Conservation (phyloP, 2,329 filamentous ascomycete species). For the Xylariaceae sp. region DNA sequence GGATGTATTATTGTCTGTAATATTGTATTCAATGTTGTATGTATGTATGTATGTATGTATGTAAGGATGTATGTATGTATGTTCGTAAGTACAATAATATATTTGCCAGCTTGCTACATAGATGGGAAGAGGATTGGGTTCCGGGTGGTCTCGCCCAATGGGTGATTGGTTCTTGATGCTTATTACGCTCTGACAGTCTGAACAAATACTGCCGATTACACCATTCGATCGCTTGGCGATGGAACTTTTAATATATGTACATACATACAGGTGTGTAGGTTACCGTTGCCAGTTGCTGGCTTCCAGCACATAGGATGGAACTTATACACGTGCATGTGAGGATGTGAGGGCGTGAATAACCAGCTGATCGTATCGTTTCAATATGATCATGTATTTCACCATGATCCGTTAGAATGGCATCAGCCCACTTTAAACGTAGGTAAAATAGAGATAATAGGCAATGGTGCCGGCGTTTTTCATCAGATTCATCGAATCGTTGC, state of each 20-base stretch:
- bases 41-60: background rate
- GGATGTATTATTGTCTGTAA: background rate
- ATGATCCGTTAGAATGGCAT: conserved; percentile 18
- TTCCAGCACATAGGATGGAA: no score
- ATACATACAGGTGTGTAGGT: no score
- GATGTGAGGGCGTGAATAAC: background rate
- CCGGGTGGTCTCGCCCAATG: conserved; percentile 24
- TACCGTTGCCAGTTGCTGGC: conserved; percentile 9
- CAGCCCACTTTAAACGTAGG: background rate
- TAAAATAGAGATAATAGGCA: no score
- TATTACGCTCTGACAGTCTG: background rate
- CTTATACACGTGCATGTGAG: no score
- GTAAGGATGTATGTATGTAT: background rate
- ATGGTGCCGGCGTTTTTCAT: no score
- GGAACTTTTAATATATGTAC: no score
- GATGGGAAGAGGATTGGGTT: conserved; percentile 11
- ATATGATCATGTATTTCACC: conserved; percentile 7
- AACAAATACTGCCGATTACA: conserved; percentile 12
- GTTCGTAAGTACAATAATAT: background rate
- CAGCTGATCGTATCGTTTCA: background rate
- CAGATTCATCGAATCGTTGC: conserved; percentile 16
- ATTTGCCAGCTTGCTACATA: no score
- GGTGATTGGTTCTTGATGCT: conserved; percentile 11
- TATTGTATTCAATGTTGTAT: background rate
- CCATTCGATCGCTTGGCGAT: conserved; percentile 29